phyloP scores from a whole-genome alignment of 1,284 basidiomycete species.

The Heliocybe sulcata region DNA sequence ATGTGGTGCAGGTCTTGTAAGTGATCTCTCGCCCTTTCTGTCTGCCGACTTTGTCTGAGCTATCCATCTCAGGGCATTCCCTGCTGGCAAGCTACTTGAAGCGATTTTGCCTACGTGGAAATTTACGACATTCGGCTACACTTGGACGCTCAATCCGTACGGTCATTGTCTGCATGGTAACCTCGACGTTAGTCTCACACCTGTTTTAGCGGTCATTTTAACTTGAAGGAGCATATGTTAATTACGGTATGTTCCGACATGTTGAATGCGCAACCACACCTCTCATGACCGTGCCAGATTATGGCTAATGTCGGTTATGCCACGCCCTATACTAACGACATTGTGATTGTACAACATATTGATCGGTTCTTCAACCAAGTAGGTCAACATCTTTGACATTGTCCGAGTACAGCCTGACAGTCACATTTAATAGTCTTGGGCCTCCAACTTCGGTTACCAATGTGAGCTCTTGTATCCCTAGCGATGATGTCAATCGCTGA shows the following conservation, averaged over 20 bases:
- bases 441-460: slow-evolving; percentile 30
- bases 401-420: slow-evolving; percentile 12
- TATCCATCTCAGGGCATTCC: slow-evolving; percentile 13
- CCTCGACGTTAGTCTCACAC: background rate
- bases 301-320: slow-evolving; percentile 44
- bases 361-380: slow-evolving; percentile 19
- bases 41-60: slow-evolving; percentile 3
- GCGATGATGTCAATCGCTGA: background rate
- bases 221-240: slow-evolving; percentile 42
- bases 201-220: slow-evolving; percentile 34
- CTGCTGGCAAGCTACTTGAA: slow-evolving; percentile 18
- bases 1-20: background rate
- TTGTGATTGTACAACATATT: slow-evolving; percentile 22
- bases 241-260: slow-evolving; percentile 28
- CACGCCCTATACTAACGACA: slow-evolving; percentile 13
- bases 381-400: slow-evolving; percentile 10
- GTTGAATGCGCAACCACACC: background rate
- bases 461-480: slow-evolving; percentile 7
- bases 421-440: slow-evolving; percentile 14
- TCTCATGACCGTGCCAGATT: slow-evolving; percentile 22
- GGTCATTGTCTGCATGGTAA: background rate
- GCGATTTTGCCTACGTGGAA: slow-evolving; percentile 12
- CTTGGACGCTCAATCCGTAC: slow-evolving; percentile 19
- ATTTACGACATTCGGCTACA: slow-evolving; percentile 18
- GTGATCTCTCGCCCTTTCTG: slow-evolving; percentile 2